Base-by-base conservation (phyloP, 345 rosid species). In the Firmiana major region DNA sequence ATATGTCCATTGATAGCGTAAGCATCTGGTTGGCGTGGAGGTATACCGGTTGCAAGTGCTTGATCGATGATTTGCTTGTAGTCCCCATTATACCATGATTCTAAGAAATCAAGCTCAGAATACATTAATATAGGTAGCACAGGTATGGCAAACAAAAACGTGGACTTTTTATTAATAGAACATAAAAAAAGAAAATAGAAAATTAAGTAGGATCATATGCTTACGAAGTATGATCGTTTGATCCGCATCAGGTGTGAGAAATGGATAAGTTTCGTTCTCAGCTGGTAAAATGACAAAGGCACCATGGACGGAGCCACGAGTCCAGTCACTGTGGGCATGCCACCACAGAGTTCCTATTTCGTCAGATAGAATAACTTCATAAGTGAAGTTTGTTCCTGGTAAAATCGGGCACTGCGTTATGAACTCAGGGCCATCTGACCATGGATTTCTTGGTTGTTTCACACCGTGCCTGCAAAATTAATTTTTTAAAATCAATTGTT, bases 321-420 rank as follows among this genome's bases (percentile, higher is more conserved):
- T 63, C 89, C 89, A 88, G 17, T 86, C 88, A 28, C 88, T 88
- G 12, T 88, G 90, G 1, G 90, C 90, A 69, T 87, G 90, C 90
- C 90, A 87, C 89, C 89, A 88, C 1, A 88, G 70, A 1, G 89
- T 88, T 24, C 90, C 88, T 69, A 81, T 87, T 54, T 88, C 91
- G 0, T 21, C 46, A 2, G 83, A 55, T 1, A 88, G 72, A 9
- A 79, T 78, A 15, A 88, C 64, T 48, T 82, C 68, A 4, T 86
- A 75, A 0, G 83, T 88, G 71, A 88, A 88, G 9, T 75, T 88
- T 3, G 57, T 69, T n/a, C 86, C 83, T 2, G 87, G 75, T 74
- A 40, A 55, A 28, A 88, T 88, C 1, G 87, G 83, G 15, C 91
- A 88, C 48, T 88, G 91, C 2, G 91, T 88, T 15, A 88, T 53